Conservation (phyloP, 495 filamentous ascomycete genomes). For the Penicillium bialowiezense region DNA sequence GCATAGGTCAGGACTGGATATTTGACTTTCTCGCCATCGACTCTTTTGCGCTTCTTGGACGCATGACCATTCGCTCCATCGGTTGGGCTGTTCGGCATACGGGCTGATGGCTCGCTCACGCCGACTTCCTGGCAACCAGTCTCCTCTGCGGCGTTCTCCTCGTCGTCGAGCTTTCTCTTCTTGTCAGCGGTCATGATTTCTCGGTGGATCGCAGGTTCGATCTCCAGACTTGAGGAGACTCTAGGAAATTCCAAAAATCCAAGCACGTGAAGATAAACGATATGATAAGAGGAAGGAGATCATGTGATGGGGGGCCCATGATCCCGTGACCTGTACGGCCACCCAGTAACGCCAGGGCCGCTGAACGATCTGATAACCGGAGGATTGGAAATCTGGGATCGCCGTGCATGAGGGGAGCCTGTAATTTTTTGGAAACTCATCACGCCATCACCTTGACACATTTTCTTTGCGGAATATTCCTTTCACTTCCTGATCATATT, state of each 20-base stretch:
- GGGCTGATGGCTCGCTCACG: constrained; percentile 31
- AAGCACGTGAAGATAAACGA: constrained; percentile 19
- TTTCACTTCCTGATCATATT: neutral
- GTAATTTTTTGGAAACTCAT: constrained; percentile 8
- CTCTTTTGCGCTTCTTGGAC: constrained; percentile 36
- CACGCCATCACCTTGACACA: constrained; percentile 19
- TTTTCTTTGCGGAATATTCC: neutral
- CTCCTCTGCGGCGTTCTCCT: constrained; percentile 19
- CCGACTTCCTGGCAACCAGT: constrained; percentile 20
- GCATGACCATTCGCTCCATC: constrained; percentile 22
- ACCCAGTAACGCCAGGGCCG: neutral
- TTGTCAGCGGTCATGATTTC: constrained; percentile 20
- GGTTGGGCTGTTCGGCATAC: constrained; percentile 20
- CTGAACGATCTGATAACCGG: constrained; percentile 29
- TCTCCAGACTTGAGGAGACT: neutral
- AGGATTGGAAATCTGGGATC: constrained; percentile 24
- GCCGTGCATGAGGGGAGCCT: constrained; percentile 8
- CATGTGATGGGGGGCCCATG: neutral
- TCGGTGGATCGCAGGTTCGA: neutral
- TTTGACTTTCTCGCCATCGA: constrained; percentile 59
- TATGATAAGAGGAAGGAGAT: neutral
- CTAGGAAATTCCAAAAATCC: constrained; percentile 2
- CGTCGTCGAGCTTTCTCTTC: constrained; percentile 39
- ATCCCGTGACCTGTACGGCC: neutral
- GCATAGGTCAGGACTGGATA: constrained; percentile 75